These are phyloP conservation scores for Trypanosoma scelopori DNA, from an alignment of 208 protist genomes.

Conservation along the genomic window DNA sequence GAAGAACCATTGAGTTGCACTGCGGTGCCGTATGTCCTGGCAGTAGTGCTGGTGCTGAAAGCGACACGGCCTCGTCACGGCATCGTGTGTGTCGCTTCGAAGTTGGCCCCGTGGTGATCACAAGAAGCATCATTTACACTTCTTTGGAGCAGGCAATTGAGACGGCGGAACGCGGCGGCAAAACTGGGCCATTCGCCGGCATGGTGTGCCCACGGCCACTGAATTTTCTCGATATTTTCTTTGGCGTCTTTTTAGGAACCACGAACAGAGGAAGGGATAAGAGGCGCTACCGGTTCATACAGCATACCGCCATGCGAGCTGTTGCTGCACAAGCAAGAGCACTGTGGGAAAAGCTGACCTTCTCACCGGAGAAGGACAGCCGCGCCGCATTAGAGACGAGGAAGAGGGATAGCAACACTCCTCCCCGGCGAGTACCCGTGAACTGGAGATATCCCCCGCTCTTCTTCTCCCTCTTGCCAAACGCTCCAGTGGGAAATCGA, in stretches of 20 bases:
- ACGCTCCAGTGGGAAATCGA: conserved; percentile 1
- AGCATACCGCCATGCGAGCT: conserved; percentile 25
- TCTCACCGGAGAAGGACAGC: conserved; percentile 5
- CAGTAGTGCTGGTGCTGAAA: background rate
- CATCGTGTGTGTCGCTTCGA: conserved; percentile 28
- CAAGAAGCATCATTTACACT: conserved; percentile 14
- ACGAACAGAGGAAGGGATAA: conserved; percentile 4
- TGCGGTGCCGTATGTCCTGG: background rate
- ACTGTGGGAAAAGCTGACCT: conserved; percentile 33
- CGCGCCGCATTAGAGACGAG: background rate
- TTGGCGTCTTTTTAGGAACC: conserved; percentile 10
- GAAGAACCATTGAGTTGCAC: conserved; percentile 16
- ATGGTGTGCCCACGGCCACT: conserved; percentile 27
- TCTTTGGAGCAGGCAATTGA: conserved; percentile 11
- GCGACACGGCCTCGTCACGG: too few species aligned
- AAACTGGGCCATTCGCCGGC: conserved; percentile 19
- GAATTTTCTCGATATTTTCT: conserved; percentile 22
- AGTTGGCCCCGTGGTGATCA: conserved; percentile 22
- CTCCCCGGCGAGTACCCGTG: conserved; percentile 19
- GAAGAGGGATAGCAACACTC: background rate
- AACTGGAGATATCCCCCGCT: conserved; percentile 24
- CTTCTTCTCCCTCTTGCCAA: conserved; percentile 26
- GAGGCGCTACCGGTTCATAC: conserved; percentile 6
- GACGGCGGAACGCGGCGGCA: conserved; percentile 11
- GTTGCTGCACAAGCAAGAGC: conserved; percentile 25